Evolutionary conservation across 2,329 filamentous ascomycete genomes (phyloP).

Genomic region (Botryotinia calthae): DNA sequence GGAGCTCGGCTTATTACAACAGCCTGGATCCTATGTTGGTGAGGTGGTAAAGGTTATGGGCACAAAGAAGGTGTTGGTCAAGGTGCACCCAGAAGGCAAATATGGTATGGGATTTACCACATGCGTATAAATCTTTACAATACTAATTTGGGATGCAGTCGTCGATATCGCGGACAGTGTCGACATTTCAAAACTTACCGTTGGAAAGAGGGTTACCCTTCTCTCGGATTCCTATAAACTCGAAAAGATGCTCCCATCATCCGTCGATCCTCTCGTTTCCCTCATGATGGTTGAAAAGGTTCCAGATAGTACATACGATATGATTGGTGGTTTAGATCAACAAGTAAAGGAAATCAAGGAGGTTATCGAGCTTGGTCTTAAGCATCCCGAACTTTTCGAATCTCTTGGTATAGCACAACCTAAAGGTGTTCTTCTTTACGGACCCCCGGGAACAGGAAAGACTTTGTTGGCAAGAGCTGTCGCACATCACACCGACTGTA

Average conservation of each 20-base stretch:
- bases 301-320: conserved; percentile 98
- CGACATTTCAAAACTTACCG: conserved; percentile 91
- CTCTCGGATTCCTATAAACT: conserved; percentile 98
- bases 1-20: conserved; percentile 92
- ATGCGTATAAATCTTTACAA: too few species aligned
- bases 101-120: conserved; percentile 65
- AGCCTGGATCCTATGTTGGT: conserved; percentile 96
- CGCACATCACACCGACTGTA: conserved; percentile 97
- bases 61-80: conserved; percentile 98
- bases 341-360: conserved; percentile 99
- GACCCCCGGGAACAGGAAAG: conserved; percentile 95
- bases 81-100: conserved; percentile 99
- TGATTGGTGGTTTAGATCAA: conserved; percentile 98
- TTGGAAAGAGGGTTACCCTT: conserved; percentile 95
- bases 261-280: conserved; percentile 95
- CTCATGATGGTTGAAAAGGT: conserved; percentile 99
- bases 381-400: conserved; percentile 98
- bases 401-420: conserved; percentile 98
- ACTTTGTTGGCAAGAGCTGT: conserved; percentile 92
- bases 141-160: conserved; percentile 52
- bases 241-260: conserved; percentile 97
- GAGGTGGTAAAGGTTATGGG: conserved; percentile 99
- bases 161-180: conserved; percentile 94
- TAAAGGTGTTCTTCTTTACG: conserved; percentile 95
- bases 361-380: conserved; percentile 96